A percentile compares a stretch with the other conserved stretches of the same genome.
phyloP scores from a whole-genome alignment of 164 flowering plant species.

The Chimonanthus praecox region DNA sequence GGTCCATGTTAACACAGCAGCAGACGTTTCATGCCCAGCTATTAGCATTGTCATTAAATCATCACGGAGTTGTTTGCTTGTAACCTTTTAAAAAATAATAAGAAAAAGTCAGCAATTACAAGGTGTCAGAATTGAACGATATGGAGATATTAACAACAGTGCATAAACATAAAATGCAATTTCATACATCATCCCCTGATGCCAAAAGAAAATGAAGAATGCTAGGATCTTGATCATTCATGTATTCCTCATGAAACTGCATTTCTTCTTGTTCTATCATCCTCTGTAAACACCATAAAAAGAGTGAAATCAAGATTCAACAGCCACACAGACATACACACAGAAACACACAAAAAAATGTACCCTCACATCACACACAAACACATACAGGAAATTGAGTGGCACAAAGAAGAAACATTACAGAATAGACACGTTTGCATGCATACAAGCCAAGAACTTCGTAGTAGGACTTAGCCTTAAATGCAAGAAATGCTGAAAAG shows the following conservation, averaged over 20 bases:
- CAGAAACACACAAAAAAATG: neutral
- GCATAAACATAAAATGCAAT: neutral
- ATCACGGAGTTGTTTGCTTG: slow-evolving; percentile 99
- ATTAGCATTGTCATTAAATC: slow-evolving; percentile 98
- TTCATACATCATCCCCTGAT: slow-evolving; percentile 90
- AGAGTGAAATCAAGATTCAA: slow-evolving; percentile 1
- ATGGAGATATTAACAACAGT: neutral
- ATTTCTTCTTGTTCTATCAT: slow-evolving; percentile 93
- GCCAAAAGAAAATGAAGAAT: slow-evolving; percentile 97
- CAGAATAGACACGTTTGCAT: no score
- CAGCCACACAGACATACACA: slow-evolving; percentile 1
- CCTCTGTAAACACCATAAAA: slow-evolving; percentile 42
- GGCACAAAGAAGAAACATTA: no score
- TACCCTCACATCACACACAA: neutral
- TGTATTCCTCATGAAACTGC: slow-evolving; percentile 87
- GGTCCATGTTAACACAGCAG: slow-evolving; percentile 96
- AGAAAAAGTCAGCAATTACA: neutral
- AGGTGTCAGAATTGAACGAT: neutral
- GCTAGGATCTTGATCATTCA: slow-evolving; percentile 96
- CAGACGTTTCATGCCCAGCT: slow-evolving; percentile 99
- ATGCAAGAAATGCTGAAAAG: neutral
- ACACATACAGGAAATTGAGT: no score
- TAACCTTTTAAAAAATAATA: slow-evolving; percentile 47
- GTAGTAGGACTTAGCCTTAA: neutral
- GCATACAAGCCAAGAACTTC: neutral